Evolutionary conservation across 495 filamentous ascomycete species (phyloP).

Genomic region (Halenospora varia): DNA sequence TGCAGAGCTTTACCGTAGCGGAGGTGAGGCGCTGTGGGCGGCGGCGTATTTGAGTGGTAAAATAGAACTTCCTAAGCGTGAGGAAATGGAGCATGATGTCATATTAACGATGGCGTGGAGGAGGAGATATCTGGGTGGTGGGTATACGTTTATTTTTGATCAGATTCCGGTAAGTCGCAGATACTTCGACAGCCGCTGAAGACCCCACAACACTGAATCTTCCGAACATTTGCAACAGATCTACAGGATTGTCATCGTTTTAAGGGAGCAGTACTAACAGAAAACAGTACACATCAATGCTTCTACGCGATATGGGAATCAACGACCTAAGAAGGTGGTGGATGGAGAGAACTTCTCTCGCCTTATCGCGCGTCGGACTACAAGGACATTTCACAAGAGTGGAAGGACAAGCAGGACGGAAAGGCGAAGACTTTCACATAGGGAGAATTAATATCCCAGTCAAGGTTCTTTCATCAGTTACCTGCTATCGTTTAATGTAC

Average conservation of each 20-base stretch:
- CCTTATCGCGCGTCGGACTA: background rate
- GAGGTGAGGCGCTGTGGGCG: constrained; percentile 31
- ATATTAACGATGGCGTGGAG: constrained; percentile 33
- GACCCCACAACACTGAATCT: too few species aligned
- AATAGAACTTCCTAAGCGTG: constrained; percentile 27
- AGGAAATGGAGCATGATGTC: constrained; percentile 30
- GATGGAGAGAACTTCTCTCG: background rate
- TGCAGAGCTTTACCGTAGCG: constrained; percentile 27
- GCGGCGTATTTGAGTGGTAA: constrained; percentile 28
- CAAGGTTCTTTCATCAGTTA: too few species aligned
- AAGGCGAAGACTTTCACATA: too few species aligned
- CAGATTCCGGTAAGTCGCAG: constrained; percentile 5
- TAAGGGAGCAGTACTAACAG: background rate
- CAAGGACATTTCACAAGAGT: background rate
- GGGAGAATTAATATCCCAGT: too few species aligned
- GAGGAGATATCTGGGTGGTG: constrained; percentile 17
- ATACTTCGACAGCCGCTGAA: too few species aligned
- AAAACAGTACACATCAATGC: background rate
- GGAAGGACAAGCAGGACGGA: too few species aligned
- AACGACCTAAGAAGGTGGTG: background rate
- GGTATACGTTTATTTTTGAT: constrained; percentile 19
- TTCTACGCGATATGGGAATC: background rate
- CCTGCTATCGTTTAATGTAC: too few species aligned
- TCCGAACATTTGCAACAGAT: too few species aligned
- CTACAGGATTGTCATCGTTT: background rate